Conservation (phyloP, 106 monocot genomes). For the Chionographis japonica region DNA sequence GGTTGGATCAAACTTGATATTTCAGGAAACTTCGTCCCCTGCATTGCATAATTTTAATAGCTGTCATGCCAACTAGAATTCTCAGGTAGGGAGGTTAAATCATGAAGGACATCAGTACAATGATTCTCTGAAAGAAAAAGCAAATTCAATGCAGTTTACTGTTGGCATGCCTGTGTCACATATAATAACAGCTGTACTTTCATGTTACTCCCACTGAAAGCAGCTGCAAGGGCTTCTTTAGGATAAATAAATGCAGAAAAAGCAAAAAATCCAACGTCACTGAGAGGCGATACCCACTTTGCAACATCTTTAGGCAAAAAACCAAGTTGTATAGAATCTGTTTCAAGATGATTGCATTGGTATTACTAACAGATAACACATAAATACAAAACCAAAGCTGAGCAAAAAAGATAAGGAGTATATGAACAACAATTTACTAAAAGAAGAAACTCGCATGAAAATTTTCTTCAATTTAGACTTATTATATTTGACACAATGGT, state of each 20-base stretch:
- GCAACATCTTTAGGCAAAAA: slow-evolving; percentile 80
- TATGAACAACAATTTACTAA: too few relatives aligned
- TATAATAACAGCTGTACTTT: slow-evolving; percentile 59
- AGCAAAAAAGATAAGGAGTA: too few relatives aligned
- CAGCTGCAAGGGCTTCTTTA: slow-evolving; percentile 67
- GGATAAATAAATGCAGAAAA: slow-evolving; percentile 75
- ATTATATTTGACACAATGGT: too few relatives aligned
- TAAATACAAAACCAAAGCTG: neutral
- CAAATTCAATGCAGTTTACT: neutral
- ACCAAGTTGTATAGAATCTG: slow-evolving; percentile 64
- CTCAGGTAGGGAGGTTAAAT: neutral
- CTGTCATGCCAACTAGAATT: neutral
- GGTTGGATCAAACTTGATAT: slow-evolving; percentile 49
- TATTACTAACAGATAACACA: neutral
- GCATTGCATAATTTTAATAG: slow-evolving; percentile 9
- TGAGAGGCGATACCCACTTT: slow-evolving; percentile 80
- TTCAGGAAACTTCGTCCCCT: slow-evolving; percentile 70
- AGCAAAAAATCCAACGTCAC: slow-evolving; percentile 51
- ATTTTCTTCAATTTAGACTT: too few relatives aligned
- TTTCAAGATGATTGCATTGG: neutral
- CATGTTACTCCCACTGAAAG: slow-evolving; percentile 32
- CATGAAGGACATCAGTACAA: neutral
- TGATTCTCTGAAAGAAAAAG: neutral
- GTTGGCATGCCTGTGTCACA: slow-evolving; percentile 55
- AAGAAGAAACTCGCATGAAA: too few relatives aligned